Base-by-base conservation (phyloP, 805 yeast genomes). In the Brettanomyces sp. region DNA sequence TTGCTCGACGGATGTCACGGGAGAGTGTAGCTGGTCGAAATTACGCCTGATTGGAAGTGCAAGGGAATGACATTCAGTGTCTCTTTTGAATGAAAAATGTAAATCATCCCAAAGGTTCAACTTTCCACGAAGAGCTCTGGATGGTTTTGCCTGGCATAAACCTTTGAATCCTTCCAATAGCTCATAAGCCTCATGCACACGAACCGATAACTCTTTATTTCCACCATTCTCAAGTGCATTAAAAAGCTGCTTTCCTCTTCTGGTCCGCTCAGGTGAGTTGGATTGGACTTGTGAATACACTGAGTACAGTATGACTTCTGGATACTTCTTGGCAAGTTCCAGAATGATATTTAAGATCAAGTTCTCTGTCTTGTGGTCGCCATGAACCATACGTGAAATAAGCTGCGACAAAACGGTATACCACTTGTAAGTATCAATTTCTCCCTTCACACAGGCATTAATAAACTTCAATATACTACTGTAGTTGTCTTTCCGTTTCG, bases 381-480 rank as follows among this genome's bases (percentile, higher is more conserved):
- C 66, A 55, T 86, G 93, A 1, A 77, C 68, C 47, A 90, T 70
- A 54, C 98, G 72, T 0, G 97, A 88, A 4, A 91, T 66, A 34
- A 93, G 60, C 59, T 93, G 98, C 0, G 97, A 85, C 21, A 91
- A 67, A 0, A 88, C 95, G 0, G 89, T 73, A 59, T 85, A 91
- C 85, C 96, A 88, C 62, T 73, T 58, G 43, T 71, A 75, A 35
- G 70, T 60, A 52, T 89, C 77, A 57, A 81, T 59, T 22, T 51
- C 57, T 47, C 60, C 53, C 45, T 62, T 65, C 7, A 72, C 56
- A 4, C 76, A 69, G 3, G 55, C 55, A 4, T 66, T 64, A 22
- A 83, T 66, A 43, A 71, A 74, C 24, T 68, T 70, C 37, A 77
- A 65, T 21, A 81, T 79, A 36, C 67, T 67, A 3, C 69, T 64